phyloP scores from a whole-genome alignment of 164 flowering plant species.

The Tinospora cordifolia region DNA sequence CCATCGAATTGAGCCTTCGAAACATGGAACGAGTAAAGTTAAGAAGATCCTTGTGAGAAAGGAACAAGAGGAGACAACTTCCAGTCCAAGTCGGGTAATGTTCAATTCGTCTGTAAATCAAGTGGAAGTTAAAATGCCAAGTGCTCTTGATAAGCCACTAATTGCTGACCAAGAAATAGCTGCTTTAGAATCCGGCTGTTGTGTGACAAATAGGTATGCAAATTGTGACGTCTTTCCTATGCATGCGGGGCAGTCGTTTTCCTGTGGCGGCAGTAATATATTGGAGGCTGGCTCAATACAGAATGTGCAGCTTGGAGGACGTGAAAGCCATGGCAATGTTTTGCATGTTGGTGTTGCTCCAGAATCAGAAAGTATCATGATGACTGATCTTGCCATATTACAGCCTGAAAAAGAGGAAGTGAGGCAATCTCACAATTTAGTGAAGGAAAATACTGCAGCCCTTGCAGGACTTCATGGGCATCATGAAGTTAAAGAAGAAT shows the following conservation, averaged over 20 bases:
- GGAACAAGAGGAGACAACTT: constrained; percentile 10
- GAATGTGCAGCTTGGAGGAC: not conserved
- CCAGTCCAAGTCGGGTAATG: constrained; percentile 21
- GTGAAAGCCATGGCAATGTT: constrained; percentile 6
- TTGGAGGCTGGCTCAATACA: constrained; percentile 1
- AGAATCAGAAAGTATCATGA: constrained; percentile 5
- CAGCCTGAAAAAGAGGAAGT: not conserved
- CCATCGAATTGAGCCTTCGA: constrained; percentile 32
- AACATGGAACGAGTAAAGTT: constrained; percentile 19
- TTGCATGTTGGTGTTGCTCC: constrained; percentile 10
- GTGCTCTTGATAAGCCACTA: constrained; percentile 7
- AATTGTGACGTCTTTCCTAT: constrained; percentile 1
- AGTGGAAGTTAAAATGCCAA: constrained; percentile 12
- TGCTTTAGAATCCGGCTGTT: constrained; percentile 9
- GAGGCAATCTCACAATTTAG: not conserved
- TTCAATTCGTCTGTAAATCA: constrained; percentile 12
- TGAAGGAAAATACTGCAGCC: not conserved
- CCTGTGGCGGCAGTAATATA: constrained; percentile 5
- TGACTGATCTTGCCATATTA: constrained; percentile 7
- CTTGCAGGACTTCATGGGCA: not conserved
- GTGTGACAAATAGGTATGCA: constrained; percentile 1
- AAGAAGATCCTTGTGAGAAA: constrained; percentile 15
- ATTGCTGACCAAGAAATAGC: constrained; percentile 6
- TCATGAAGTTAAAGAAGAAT: constrained; percentile 4
- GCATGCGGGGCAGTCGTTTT: constrained; percentile 13